Conservation (phyloP, 202 grass and related monocot genomes). For the Eragrostis tef region DNA sequence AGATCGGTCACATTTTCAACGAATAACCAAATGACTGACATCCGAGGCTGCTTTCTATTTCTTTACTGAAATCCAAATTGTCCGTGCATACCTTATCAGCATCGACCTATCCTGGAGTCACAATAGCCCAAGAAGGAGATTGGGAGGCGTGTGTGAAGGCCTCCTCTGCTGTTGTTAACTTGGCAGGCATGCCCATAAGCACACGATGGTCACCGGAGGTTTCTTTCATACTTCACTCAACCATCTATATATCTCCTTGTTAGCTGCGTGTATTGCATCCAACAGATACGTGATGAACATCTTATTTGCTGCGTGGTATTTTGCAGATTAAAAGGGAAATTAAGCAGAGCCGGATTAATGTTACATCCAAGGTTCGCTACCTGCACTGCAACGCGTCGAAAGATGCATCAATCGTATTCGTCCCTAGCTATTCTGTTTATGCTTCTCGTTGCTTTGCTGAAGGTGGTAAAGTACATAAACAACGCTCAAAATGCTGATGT, state of each 20-base stretch:
- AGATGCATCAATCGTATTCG: background rate
- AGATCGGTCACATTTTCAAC: background rate
- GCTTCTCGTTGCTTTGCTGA: constrained; percentile 23
- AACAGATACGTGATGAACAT: too few relatives aligned
- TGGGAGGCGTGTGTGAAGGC: constrained; percentile 64
- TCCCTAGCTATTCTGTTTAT: background rate
- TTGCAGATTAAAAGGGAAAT: constrained; percentile 90
- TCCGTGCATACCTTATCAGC: constrained; percentile 36
- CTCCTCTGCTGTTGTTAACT: constrained; percentile 86
- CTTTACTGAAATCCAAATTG: background rate
- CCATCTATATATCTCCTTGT: background rate
- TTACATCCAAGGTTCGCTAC: constrained; percentile 69
- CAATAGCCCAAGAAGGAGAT: constrained; percentile 69
- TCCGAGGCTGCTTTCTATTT: background rate
- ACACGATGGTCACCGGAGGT: constrained; percentile 92
- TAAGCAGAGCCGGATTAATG: constrained; percentile 73
- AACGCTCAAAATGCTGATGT: constrained; percentile 34
- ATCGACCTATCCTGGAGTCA: constrained; percentile 57
- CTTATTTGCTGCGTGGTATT: background rate
- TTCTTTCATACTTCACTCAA: background rate
- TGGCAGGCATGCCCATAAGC: constrained; percentile 91
- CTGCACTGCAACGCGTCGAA: background rate
- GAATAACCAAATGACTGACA: background rate
- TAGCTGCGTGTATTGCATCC: background rate
- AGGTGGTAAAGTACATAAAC: constrained; percentile 86